A percentile compares a stretch with the other conserved stretches of the same genome.
Evolutionary conservation across 139 green algal species (phyloP).

Genomic region (Nannochloris sp.): DNA sequence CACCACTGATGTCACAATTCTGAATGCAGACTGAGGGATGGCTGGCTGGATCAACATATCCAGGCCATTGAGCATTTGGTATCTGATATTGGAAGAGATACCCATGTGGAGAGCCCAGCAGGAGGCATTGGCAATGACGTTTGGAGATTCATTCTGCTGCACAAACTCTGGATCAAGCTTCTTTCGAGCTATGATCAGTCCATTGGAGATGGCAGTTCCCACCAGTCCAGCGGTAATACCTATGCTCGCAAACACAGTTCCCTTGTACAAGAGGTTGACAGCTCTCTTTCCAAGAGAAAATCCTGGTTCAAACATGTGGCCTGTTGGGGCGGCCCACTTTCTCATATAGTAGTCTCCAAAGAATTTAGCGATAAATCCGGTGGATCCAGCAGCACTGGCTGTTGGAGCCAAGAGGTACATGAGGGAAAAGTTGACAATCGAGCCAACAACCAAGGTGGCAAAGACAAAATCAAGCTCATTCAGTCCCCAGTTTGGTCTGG

Average conservation of each 20-base stretch:
- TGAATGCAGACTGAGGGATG: constrained; percentile 67
- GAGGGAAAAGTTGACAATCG: constrained; percentile 91
- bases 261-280: constrained; percentile 80
- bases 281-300: constrained; percentile 48
- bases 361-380: constrained; percentile 40
- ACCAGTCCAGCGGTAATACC: constrained; percentile 74
- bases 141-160: constrained; percentile 71
- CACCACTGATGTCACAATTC: constrained; percentile 63
- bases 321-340: constrained; percentile 60
- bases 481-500: constrained; percentile 86
- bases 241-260: constrained; percentile 68
- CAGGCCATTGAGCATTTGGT: constrained; percentile 86
- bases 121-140: constrained; percentile 72
- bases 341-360: constrained; percentile 63
- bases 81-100: constrained; percentile 81
- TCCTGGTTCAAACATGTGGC: constrained; percentile 87
- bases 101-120: constrained; percentile 92
- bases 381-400: constrained; percentile 27
- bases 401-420: constrained; percentile 91
- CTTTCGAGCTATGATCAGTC: constrained; percentile 57
- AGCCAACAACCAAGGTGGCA: constrained; percentile 85
- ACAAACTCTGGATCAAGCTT: constrained; percentile 58
- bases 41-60: constrained; percentile 68
- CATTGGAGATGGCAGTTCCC: constrained; percentile 80
- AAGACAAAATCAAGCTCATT: constrained; percentile 99